Base-by-base conservation (phyloP, 2,329 filamentous ascomycete species). In the Venturiaceae sp. region DNA sequence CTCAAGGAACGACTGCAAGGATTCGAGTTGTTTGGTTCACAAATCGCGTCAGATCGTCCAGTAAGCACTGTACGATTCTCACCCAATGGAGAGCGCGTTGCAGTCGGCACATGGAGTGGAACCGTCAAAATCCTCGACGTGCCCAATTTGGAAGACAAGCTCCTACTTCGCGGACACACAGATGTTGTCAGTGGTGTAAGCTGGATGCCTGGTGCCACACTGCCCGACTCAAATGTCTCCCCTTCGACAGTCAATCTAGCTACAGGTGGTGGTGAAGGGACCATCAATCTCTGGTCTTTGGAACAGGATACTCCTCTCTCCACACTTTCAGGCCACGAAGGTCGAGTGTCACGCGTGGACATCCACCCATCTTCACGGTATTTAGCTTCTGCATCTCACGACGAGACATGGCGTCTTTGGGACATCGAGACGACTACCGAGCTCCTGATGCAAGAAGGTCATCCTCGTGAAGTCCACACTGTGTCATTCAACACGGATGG, bases 371-470 rank as follows among this genome's bases (percentile, higher is more conserved):
- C 90, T 0, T 92, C 92, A 3, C 82, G 82, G 62, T 97, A 92
- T 67, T 78, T 97, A 5, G 94, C 92, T 5, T 96, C 92, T 1
- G 94, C 94, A 6, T 96, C 91, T 0, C 94, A 94, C 66, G 94
- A 99, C 69, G 96, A 91, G 2, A 96, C 94, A 0, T 99, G 94
- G 94, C 84, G 92, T 47, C 77, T 99, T 34, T 99, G 94, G 92
- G 92, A 97, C 69, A 84, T 97, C 0, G 85, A 90, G 64, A 94
- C 87, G 0, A 89, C 85, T 0, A 86, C 86, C 2, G 92, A 97
- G 68, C 75, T 97, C 1, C 78, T 95, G 1, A 79, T 95, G 1
- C 94, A 99, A 71, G 92, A 97, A 74, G 94, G 94, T 1, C 94
- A 99, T 71, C 95, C 91, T 9, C 84, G 92, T 58, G 94, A 95